Evolutionary conservation across 768 basidiomycete species (phyloP).

Genomic region (Scleroderma citrinum): DNA sequence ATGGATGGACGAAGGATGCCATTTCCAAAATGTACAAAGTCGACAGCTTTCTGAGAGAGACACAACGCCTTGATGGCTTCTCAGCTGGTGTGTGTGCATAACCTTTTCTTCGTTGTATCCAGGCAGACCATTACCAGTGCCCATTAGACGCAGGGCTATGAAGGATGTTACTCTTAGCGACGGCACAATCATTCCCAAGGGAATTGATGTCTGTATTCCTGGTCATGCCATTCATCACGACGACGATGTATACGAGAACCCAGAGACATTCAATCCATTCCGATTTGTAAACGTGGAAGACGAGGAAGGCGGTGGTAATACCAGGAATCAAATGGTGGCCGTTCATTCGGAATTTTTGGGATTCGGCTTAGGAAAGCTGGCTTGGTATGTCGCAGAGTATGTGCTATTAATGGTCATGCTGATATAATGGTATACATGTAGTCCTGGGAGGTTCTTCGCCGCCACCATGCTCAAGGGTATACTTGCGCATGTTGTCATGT

Average conservation of each 20-base stretch:
- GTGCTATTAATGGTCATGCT: background rate
- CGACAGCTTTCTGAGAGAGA: slow-evolving; percentile 38
- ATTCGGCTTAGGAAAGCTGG: slow-evolving; percentile 32
- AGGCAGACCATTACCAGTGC: slow-evolving; percentile 8
- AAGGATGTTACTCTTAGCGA: slow-evolving; percentile 33
- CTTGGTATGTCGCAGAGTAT: slow-evolving; percentile 13
- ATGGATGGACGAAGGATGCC: slow-evolving; percentile 26
- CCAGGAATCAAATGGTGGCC: slow-evolving; percentile 31
- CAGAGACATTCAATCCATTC: slow-evolving; percentile 40
- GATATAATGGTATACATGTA: background rate
- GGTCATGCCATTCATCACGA: slow-evolving; percentile 17
- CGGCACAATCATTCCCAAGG: slow-evolving; percentile 33
- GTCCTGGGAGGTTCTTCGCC: slow-evolving; percentile 40
- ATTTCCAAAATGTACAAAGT: slow-evolving; percentile 30
- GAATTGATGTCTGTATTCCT: slow-evolving; percentile 22
- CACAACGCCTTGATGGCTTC: slow-evolving; percentile 27
- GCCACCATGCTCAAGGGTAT: slow-evolving; percentile 28
- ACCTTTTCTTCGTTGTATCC: background rate
- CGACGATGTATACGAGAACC: slow-evolving; percentile 24
- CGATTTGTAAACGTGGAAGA: slow-evolving; percentile 39
- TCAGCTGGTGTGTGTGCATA: slow-evolving; percentile 11
- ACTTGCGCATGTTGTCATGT: slow-evolving; percentile 10
- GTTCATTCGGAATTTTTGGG: slow-evolving; percentile 28
- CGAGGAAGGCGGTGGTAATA: slow-evolving; percentile 23
- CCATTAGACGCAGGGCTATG: slow-evolving; percentile 27